Conservation (phyloP, 306 rosid species). For the Vigna mungo region DNA sequence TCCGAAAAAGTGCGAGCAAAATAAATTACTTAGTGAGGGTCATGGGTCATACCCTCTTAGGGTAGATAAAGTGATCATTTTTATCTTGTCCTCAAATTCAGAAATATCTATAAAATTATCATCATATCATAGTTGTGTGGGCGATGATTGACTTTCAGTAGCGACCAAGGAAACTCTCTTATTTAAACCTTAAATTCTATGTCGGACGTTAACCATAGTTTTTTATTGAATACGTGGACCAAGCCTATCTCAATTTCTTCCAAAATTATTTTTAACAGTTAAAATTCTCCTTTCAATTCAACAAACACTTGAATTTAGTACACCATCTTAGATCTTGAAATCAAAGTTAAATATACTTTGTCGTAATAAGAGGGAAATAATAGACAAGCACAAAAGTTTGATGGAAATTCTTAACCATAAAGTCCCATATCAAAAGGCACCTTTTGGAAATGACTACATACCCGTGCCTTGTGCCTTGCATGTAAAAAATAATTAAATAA, state of each 20-base stretch:
- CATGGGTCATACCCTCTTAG: constrained; percentile 18
- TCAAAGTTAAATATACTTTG: constrained; percentile 43
- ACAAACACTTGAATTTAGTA: constrained; percentile 16
- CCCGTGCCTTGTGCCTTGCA: no score
- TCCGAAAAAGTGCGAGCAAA: constrained; percentile 4
- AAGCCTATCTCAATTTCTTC: background rate
- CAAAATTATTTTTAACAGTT: background rate
- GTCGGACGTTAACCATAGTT: background rate
- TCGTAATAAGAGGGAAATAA: background rate
- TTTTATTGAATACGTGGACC: background rate
- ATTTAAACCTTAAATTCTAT: constrained; percentile 25
- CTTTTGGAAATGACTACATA: no score
- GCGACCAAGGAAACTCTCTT: constrained; percentile 26
- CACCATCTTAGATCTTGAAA: background rate
- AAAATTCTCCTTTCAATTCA: constrained; percentile 17
- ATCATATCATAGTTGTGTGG: constrained; percentile 14
- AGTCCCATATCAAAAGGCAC: no score
- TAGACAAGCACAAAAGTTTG: background rate
- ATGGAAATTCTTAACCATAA: background rate
- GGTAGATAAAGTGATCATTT: constrained; percentile 12
- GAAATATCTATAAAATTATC: constrained; percentile 7
- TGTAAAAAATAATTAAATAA: no score
- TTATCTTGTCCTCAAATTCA: constrained; percentile 1
- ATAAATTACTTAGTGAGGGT: constrained; percentile 37
- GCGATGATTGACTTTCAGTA: constrained; percentile 24